Conservation (phyloP, 2,329 filamentous ascomycete genomes). For the Trichoderma sp. region DNA sequence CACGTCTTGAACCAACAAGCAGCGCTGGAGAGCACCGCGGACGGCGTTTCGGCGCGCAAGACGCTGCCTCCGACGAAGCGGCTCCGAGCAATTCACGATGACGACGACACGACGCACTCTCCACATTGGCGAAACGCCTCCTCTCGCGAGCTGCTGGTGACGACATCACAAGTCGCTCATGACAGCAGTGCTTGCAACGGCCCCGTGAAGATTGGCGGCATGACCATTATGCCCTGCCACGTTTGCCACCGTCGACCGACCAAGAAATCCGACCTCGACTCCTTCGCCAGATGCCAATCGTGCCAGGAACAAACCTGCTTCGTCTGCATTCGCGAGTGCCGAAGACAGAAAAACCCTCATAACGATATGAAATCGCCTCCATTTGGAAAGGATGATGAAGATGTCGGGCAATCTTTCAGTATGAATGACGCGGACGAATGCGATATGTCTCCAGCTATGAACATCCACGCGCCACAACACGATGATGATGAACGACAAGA, state of each 20-base stretch:
- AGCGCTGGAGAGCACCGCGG: not conserved
- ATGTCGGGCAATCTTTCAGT: conserved; percentile 47
- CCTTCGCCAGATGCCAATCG: conserved; percentile 63
- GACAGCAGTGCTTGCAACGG: not conserved
- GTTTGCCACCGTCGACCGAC: conserved; percentile 67
- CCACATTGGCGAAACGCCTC: conserved; percentile 33
- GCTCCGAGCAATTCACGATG: conserved; percentile 33
- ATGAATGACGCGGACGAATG: conserved; percentile 52
- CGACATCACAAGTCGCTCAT: conserved; percentile 14
- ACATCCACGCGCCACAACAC: conserved; percentile 6
- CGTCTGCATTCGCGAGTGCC: conserved; percentile 67
- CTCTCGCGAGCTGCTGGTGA: conserved; percentile 29
- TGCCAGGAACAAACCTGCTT: conserved; percentile 66
- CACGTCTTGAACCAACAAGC: conserved; percentile 34
- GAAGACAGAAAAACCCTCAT: conserved; percentile 48
- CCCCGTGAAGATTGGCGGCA: not conserved
- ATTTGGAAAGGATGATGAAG: conserved; percentile 35
- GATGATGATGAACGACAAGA: conserved; percentile 23
- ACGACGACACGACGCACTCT: conserved; percentile 30
- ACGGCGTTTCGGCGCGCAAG: conserved; percentile 34
- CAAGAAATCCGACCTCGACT: conserved; percentile 66
- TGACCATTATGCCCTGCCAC: conserved; percentile 59
- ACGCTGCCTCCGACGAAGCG: conserved; percentile 38
- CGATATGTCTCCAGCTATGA: not conserved
- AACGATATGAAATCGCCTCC: conserved; percentile 24